Conservation (phyloP, 306 rosid genomes). For the Dalbergia oliveri region DNA sequence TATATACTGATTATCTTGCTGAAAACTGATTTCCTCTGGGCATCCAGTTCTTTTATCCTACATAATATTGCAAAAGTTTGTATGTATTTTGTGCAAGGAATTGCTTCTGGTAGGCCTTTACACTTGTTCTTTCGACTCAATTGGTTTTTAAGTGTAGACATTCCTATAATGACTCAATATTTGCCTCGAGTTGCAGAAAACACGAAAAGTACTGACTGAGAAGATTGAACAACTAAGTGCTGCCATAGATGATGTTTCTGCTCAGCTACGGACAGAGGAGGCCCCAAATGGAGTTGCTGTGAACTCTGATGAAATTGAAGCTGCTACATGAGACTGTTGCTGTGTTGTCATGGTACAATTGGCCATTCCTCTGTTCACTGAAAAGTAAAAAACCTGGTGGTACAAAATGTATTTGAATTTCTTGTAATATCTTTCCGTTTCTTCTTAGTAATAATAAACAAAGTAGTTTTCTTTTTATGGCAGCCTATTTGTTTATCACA, state of each 20-base stretch:
- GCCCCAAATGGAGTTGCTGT: slow-evolving; percentile 72
- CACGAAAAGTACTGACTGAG: slow-evolving; percentile 76
- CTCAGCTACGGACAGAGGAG: slow-evolving; percentile 74
- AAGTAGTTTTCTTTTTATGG: slow-evolving; percentile 41
- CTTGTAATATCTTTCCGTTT: slow-evolving; percentile 46
- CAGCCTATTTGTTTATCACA: neutral
- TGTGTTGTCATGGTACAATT: slow-evolving; percentile 29
- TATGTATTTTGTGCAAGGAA: slow-evolving; percentile 11
- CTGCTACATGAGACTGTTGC: slow-evolving; percentile 64
- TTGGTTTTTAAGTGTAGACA: slow-evolving; percentile 1
- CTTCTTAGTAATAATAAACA: slow-evolving; percentile 49
- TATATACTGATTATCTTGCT: slow-evolving; percentile 31
- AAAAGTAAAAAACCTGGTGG: slow-evolving; percentile 21
- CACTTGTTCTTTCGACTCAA: slow-evolving; percentile 3
- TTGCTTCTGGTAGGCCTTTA: slow-evolving; percentile 23
- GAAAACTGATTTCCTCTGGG: neutral
- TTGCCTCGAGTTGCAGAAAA: slow-evolving; percentile 68
- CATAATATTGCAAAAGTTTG: slow-evolving; percentile 24
- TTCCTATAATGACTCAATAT: slow-evolving; percentile 31
- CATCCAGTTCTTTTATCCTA: slow-evolving; percentile 29
- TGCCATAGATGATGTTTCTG: slow-evolving; percentile 93
- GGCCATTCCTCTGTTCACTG: slow-evolving; percentile 29
- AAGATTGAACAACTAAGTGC: slow-evolving; percentile 90
- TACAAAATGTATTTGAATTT: slow-evolving; percentile 55
- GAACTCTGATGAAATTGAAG: slow-evolving; percentile 79